These are phyloP conservation scores for Solanum raphanifolium DNA, from an alignment of 257 asterid species.

Conservation along the genomic window DNA sequence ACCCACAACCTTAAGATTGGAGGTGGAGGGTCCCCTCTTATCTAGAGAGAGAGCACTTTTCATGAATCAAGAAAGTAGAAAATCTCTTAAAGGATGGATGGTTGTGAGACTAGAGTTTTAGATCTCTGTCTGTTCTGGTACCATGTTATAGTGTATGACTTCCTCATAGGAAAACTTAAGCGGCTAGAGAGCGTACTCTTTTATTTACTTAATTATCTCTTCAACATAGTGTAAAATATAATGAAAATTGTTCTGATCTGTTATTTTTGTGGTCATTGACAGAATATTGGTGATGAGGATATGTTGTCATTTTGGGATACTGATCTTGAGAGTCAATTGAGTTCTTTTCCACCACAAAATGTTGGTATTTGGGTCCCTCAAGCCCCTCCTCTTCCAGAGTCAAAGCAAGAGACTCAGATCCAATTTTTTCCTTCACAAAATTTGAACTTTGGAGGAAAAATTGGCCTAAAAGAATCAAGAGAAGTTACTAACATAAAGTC, in stretches of 20 bases:
- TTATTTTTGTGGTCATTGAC: not conserved
- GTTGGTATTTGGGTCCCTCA: slow-evolving; percentile 56
- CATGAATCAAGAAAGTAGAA: not conserved
- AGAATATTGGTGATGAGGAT: slow-evolving; percentile 35
- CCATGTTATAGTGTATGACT: not conserved
- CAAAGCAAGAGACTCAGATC: slow-evolving; percentile 6
- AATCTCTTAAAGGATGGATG: not conserved
- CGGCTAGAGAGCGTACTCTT: not conserved
- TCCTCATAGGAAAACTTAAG: not conserved
- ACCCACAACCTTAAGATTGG: not conserved
- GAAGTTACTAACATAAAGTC: slow-evolving; percentile 16
- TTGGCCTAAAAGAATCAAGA: slow-evolving; percentile 18
- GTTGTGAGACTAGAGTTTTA: not conserved
- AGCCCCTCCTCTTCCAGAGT: slow-evolving; percentile 3
- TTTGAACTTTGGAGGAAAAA: slow-evolving; percentile 15
- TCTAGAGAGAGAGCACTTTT: not conserved
- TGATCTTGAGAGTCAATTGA: slow-evolving; percentile 16
- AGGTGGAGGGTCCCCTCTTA: not conserved
- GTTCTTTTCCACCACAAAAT: slow-evolving; percentile 21
- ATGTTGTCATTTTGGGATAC: slow-evolving; percentile 31
- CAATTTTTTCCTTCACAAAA: slow-evolving; percentile 8
- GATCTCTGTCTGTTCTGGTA: not conserved
- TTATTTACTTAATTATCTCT: not conserved
- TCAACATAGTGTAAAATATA: not conserved
- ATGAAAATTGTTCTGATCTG: not conserved